A percentile compares a stretch with the other conserved stretches of the same genome.
Conservation (phyloP, 495 filamentous ascomycete species). For the Aspergillus affinis region DNA sequence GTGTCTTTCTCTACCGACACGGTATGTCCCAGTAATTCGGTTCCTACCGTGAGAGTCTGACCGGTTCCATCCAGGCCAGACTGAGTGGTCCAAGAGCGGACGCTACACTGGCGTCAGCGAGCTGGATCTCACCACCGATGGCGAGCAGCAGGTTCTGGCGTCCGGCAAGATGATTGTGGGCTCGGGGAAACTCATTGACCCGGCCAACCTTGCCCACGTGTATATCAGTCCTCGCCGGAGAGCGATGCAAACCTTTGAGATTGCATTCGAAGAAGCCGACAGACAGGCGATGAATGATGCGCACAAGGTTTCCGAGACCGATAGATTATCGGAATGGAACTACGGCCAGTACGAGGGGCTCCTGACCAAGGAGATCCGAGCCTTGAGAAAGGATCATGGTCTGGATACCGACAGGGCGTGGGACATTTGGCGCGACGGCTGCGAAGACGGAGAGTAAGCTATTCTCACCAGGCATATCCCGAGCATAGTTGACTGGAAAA, state of each 20-base stretch:
- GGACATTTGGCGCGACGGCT: conserved; percentile 85
- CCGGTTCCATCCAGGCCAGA: conserved; percentile 55
- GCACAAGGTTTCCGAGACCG: conserved; percentile 56
- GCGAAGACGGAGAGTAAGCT: conserved; percentile 54
- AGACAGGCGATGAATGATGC: conserved; percentile 11
- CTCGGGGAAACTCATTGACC: conserved; percentile 72
- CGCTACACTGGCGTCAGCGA: conserved; percentile 84
- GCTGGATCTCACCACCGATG: conserved; percentile 72
- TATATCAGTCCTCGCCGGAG: conserved; percentile 78
- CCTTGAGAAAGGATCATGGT: conserved; percentile 56
- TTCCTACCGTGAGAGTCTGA: neutral
- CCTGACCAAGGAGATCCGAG: conserved; percentile 62
- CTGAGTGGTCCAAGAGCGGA: conserved; percentile 85
- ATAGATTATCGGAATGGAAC: conserved; percentile 79
- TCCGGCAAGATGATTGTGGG: conserved; percentile 75
- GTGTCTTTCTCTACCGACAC: conserved; percentile 12
- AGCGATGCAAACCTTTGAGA: conserved; percentile 72
- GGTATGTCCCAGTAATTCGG: neutral
- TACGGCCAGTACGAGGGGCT: conserved; percentile 88
- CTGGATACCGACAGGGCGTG: conserved; percentile 57
- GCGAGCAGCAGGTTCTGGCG: conserved; percentile 67
- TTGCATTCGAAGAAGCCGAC: conserved; percentile 56
- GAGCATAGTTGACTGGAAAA: neutral
- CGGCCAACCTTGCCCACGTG: conserved; percentile 68
- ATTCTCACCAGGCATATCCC: neutral